Base-by-base conservation (phyloP, 108 stramenopile genomes). In the Pseudonitzschia delicatissima region DNA sequence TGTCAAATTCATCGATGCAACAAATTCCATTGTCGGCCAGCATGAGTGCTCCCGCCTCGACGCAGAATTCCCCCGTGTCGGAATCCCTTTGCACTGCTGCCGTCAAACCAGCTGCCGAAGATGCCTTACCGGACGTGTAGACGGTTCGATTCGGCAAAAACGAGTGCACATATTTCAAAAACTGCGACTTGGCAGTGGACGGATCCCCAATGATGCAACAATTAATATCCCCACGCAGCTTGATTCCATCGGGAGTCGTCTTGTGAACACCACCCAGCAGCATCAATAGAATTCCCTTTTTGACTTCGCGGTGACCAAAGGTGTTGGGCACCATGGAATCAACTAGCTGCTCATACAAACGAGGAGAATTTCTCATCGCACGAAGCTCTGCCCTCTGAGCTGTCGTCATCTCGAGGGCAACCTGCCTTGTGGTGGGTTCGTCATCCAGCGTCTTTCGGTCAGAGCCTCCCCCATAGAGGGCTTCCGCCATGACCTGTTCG, bases 1-100 rank as follows among this genome's bases (percentile, higher is more conserved):
- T 96, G 53, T 98, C 96, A 33, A 85, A 87, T 51, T 84, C 83
- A 51, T 67, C 66, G 64, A 99, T 99, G 78, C 98, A 98, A 77
- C 97, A 98, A 62, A 99, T 95, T 23, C 99, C 99, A 86, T 98
- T 98, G 67, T 99, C 99, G 7, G 99, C 99, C 25, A 99, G 79
- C 97, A 99, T 98, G 23, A 99, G 76, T 13, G 99, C 99, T 25
- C 99, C 99, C 0, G 98, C 99, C 86, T 99, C 99, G 66, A 99
- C 91, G 57, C 94, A 94, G 64, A 89, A 98, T 67, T 99, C 99
- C 11, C 99, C 99, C 7, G 98, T 99, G 58, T 99, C 99, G 53
- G 86, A 84, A 77, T 99, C 99, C 27, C 96, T 79, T 63, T 90
- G 89, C 5, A 99, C 98, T 4, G 89, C 88, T 1, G 99, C 99